Conservation (phyloP, 495 filamentous ascomycete species). For the Staphylotrichum tortipilum region DNA sequence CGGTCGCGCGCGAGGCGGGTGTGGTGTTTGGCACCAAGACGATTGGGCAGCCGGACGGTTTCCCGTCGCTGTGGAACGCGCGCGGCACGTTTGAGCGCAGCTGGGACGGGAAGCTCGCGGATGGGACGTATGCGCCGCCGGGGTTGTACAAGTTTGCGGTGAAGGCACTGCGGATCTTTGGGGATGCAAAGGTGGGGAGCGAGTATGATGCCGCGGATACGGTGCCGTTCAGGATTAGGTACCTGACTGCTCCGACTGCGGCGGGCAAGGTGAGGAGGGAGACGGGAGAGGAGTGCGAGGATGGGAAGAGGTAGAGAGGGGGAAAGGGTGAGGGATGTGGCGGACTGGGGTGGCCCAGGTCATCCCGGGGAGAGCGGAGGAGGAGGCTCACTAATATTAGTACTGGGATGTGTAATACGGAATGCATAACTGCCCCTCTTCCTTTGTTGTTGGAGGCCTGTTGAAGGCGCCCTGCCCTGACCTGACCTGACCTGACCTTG, state of each 20-base stretch:
- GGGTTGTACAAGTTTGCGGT: constrained; percentile 39
- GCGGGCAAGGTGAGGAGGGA: not conserved
- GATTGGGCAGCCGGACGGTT: constrained; percentile 25
- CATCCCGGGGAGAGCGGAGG: too few species aligned
- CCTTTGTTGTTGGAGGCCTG: too few species aligned
- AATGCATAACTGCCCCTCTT: too few species aligned
- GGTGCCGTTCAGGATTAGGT: constrained; percentile 29
- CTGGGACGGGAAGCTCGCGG: constrained; percentile 38
- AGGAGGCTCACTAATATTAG: too few species aligned
- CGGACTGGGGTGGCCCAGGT: too few species aligned
- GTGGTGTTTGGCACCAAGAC: constrained; percentile 31
- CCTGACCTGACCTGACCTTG: too few species aligned
- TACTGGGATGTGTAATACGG: too few species aligned
- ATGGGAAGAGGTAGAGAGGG: not conserved
- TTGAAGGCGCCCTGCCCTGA: too few species aligned
- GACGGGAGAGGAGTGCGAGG: not conserved
- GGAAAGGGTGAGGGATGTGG: not conserved
- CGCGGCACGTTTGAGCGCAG: constrained; percentile 23
- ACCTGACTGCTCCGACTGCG: constrained; percentile 3
- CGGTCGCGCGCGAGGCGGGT: constrained; percentile 14
- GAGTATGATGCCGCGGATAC: constrained; percentile 36
- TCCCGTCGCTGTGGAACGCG: constrained; percentile 32
- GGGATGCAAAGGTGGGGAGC: constrained; percentile 19
- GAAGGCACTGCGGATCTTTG: constrained; percentile 38
- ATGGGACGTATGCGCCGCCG: constrained; percentile 34